Evolutionary conservation across 768 basidiomycete species (phyloP).

Genomic region (Kwoniella europaea): DNA sequence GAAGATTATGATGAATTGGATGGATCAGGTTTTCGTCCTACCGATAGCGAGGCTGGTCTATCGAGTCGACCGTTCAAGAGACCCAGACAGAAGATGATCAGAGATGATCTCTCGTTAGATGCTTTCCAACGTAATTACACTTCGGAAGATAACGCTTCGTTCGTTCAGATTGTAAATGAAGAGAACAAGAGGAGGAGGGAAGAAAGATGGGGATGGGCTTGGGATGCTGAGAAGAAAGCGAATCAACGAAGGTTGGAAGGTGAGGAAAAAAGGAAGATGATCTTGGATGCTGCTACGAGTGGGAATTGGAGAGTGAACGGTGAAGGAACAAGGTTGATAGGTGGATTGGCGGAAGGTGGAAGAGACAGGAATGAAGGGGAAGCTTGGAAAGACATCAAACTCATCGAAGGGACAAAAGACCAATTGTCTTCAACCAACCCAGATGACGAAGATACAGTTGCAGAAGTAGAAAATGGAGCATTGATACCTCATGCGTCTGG

Average conservation of each 20-base stretch:
- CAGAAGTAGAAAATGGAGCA: constrained; percentile 6
- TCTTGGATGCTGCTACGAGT: constrained; percentile 46
- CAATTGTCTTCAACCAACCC: constrained; percentile 15
- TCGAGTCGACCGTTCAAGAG: constrained; percentile 9
- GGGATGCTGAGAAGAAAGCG: constrained; percentile 84
- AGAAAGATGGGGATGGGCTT: constrained; percentile 89
- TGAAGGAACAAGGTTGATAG: constrained; percentile 50
- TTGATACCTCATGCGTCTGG: constrained; percentile 21
- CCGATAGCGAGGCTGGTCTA: background rate
- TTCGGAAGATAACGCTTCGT: constrained; percentile 96
- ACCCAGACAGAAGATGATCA: constrained; percentile 22
- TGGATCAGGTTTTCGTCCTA: constrained; percentile 1
- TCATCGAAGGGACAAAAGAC: constrained; percentile 27
- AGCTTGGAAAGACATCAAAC: constrained; percentile 51
- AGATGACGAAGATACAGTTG: background rate
- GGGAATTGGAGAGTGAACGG: constrained; percentile 51
- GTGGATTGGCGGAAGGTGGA: constrained; percentile 63
- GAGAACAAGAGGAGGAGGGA: constrained; percentile 78
- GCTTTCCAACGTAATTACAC: constrained; percentile 89
- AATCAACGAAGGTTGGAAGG: constrained; percentile 60
- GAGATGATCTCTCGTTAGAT: constrained; percentile 73
- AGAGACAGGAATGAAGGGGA: constrained; percentile 72
- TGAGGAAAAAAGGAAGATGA: constrained; percentile 49
- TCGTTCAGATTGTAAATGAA: constrained; percentile 85
- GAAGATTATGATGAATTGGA: constrained; percentile 39